phyloP scores from a whole-genome alignment of 495 filamentous ascomycete species.

The Staphylotrichum longicolle region DNA sequence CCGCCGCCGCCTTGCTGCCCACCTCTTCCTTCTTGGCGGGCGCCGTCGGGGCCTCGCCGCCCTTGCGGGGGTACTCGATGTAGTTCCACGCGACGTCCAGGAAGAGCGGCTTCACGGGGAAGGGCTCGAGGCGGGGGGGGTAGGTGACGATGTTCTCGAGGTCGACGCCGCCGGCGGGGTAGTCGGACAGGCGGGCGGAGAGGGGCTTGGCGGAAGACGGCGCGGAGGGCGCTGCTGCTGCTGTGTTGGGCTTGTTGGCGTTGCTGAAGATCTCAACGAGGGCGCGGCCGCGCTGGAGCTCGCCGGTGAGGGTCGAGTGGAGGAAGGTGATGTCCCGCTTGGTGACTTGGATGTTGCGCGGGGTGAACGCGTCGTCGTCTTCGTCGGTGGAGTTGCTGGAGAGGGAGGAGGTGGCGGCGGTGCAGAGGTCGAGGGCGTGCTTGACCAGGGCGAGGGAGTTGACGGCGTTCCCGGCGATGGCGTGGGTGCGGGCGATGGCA shows the following conservation, averaged over 20 bases:
- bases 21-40: too few species aligned
- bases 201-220: conserved; percentile 45
- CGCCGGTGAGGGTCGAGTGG: conserved; percentile 56
- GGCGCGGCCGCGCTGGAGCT: conserved; percentile 75
- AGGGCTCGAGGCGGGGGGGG: conserved; percentile 74
- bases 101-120: conserved; percentile 95
- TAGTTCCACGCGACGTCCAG: conserved; percentile 98
- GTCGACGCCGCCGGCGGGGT: conserved; percentile 63
- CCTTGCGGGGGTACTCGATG: conserved; percentile 80
- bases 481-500: conserved; percentile 81
- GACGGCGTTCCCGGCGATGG: conserved; percentile 64
- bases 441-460: conserved; percentile 83
- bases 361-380: conserved; percentile 32
- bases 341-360: conserved; percentile 58
- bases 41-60: conserved; percentile 28
- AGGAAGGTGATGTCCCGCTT: conserved; percentile 55
- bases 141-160: conserved; percentile 79
- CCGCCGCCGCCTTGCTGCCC: neutral
- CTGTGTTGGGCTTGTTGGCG: conserved; percentile 13
- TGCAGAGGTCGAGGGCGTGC: conserved; percentile 60
- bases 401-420: conserved; percentile 39
- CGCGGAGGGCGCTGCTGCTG: neutral
- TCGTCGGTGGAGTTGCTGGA: conserved; percentile 26
- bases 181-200: conserved; percentile 71
- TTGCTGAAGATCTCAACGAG: conserved; percentile 70